These are phyloP conservation scores for Barnettozyma wickerhamii DNA, from an alignment of 805 yeast genomes.

Conservation along the genomic window DNA sequence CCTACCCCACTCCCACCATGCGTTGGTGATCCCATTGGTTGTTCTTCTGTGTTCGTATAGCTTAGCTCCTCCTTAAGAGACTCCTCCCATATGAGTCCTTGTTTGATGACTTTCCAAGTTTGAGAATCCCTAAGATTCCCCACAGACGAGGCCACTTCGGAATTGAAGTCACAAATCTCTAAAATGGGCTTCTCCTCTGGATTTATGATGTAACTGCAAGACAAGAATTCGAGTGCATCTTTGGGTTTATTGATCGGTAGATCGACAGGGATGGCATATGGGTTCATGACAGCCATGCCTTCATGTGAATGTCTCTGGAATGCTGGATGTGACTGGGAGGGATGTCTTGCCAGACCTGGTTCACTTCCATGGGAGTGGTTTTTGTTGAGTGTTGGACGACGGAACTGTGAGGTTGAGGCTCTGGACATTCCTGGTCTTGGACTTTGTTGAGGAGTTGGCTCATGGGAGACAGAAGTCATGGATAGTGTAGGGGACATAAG, in stretches of 20 bases:
- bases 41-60: constrained; percentile 1
- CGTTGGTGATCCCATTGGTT: background rate
- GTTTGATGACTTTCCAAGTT: constrained; percentile 56
- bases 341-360: constrained; percentile 2
- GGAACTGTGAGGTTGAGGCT: constrained; percentile 16
- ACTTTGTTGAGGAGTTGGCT: constrained; percentile 8
- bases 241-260: constrained; percentile 22
- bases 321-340: constrained; percentile 3
- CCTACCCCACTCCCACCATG: constrained; percentile 13
- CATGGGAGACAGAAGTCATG: constrained; percentile 4
- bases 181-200: constrained; percentile 39
- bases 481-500: constrained; percentile 10
- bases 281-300: constrained; percentile 17
- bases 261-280: constrained; percentile 20
- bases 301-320: constrained; percentile 3
- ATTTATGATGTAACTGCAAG: constrained; percentile 43
- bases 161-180: constrained; percentile 50
- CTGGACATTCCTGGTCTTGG: constrained; percentile 26
- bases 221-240: constrained; percentile 41
- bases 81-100: constrained; percentile 37
- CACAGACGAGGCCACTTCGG: constrained; percentile 50
- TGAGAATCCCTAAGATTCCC: constrained; percentile 52
- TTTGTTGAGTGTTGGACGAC: constrained; percentile 17
- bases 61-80: constrained; percentile 12
- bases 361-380: constrained; percentile 16